A percentile compares a stretch with the other conserved stretches of the same genome.
phyloP scores from a whole-genome alignment of 257 asterid genomes.

The Echites panduratus region DNA sequence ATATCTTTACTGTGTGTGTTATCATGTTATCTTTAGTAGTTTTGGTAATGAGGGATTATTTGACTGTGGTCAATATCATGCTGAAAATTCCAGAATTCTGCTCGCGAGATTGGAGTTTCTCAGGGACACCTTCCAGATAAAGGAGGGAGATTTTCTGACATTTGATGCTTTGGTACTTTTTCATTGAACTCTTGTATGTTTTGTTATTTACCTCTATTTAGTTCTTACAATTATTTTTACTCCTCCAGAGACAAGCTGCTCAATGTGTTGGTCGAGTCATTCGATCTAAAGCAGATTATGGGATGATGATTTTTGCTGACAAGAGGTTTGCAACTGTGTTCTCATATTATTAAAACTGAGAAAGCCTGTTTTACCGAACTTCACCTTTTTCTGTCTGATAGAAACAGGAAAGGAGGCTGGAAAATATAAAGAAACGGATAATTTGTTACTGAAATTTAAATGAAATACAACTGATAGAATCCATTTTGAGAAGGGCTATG shows the following conservation, averaged over 20 bases:
- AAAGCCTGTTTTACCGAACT: no score
- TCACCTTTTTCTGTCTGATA: no score
- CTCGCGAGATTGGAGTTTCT: conserved; percentile 88
- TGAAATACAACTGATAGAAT: no score
- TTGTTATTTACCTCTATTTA: not conserved
- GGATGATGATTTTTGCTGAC: conserved; percentile 99
- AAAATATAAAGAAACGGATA: no score
- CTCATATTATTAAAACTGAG: not conserved
- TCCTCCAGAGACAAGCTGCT: conserved; percentile 92
- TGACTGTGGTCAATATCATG: conserved; percentile 5
- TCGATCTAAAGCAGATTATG: conserved; percentile 98
- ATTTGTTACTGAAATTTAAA: no score
- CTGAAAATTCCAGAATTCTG: conserved; percentile 62
- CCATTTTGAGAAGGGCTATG: no score
- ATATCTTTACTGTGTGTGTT: no score
- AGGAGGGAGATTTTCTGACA: conserved; percentile 91
- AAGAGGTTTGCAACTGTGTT: conserved; percentile 53
- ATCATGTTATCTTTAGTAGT: no score
- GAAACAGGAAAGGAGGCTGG: no score
- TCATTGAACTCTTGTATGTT: conserved; percentile 4
- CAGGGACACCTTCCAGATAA: conserved; percentile 93
- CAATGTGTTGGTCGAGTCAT: conserved; percentile 99
- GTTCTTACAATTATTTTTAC: not conserved
- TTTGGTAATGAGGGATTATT: not conserved
- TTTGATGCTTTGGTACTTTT: conserved; percentile 90